Conservation (phyloP, 2,329 filamentous ascomycete genomes). For the Aureobasidium mangrovei region DNA sequence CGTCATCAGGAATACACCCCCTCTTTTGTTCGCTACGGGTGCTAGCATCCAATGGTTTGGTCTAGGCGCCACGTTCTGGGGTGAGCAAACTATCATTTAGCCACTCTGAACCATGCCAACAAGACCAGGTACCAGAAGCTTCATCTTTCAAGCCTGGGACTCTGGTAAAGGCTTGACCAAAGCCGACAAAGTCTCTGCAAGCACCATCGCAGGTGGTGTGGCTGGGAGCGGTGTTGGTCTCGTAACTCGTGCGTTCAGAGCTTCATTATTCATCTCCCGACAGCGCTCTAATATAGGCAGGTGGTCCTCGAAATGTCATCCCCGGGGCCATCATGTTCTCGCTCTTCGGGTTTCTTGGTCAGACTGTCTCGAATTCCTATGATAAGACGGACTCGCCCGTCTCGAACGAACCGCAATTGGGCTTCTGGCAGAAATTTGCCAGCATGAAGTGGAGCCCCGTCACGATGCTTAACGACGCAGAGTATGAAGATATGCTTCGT, state of each 20-base stretch:
- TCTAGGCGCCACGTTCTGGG: constrained; percentile 68
- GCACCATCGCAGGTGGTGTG: constrained; percentile 60
- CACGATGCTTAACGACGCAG: constrained; percentile 58
- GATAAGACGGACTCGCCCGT: constrained; percentile 30
- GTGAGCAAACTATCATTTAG: constrained; percentile 36
- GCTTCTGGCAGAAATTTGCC: constrained; percentile 42
- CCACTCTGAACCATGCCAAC: background rate
- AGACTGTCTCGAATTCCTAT: constrained; percentile 48
- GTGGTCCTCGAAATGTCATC: constrained; percentile 46
- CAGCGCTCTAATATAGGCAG: constrained; percentile 27
- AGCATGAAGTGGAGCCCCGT: constrained; percentile 65
- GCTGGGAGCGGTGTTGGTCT: constrained; percentile 48
- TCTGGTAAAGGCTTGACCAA: constrained; percentile 39
- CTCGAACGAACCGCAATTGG: constrained; percentile 29
- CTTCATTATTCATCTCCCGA: background rate
- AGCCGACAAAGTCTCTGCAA: constrained; percentile 56
- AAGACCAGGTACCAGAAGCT: constrained; percentile 15
- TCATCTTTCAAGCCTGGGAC: constrained; percentile 30
- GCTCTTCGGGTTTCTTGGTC: constrained; percentile 48
- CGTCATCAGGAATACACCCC: constrained; percentile 55
- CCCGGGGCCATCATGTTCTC: constrained; percentile 53
- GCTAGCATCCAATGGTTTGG: constrained; percentile 75
- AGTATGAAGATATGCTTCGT: constrained; percentile 61
- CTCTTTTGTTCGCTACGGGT: constrained; percentile 59
- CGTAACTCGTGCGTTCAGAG: constrained; percentile 38